A percentile compares a stretch with the other conserved stretches of the same genome.
Evolutionary conservation across 768 basidiomycete species (phyloP).

Genomic region (Rhodotorula toruloides): DNA sequence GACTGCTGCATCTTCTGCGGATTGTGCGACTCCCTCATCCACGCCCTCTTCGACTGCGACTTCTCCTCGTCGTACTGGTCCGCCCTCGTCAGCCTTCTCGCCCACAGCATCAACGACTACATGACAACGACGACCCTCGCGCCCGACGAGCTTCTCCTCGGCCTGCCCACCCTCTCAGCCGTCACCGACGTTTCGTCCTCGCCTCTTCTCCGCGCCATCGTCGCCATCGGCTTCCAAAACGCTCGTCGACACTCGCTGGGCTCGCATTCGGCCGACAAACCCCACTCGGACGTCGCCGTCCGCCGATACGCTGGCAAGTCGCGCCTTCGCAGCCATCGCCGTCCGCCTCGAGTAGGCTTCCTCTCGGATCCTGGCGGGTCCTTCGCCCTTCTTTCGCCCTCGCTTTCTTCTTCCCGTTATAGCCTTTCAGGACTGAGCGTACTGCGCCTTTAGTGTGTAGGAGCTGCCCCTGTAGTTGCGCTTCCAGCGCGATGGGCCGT

Average conservation of each 20-base stretch:
- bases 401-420: no score
- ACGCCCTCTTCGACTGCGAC: background rate
- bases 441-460: no score
- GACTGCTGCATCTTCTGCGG: background rate
- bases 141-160: background rate
- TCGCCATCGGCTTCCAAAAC: background rate
- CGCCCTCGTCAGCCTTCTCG: background rate
- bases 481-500: no score
- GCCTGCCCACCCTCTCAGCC: background rate
- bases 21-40: background rate
- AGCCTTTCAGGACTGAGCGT: no score
- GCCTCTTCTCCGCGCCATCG: background rate
- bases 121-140: background rate
- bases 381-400: no score
- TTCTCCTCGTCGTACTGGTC: background rate
- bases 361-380: no score
- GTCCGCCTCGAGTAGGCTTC: background rate
- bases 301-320: background rate
- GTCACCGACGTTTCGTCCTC: no score
- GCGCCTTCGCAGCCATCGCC: background rate
- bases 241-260: constrained; percentile 3
- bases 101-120: background rate
- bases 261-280: background rate
- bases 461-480: no score
- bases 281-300: background rate